phyloP scores from a whole-genome alignment of 371 early-diverging fungal genomes.

The Umbelopsis sp. region DNA sequence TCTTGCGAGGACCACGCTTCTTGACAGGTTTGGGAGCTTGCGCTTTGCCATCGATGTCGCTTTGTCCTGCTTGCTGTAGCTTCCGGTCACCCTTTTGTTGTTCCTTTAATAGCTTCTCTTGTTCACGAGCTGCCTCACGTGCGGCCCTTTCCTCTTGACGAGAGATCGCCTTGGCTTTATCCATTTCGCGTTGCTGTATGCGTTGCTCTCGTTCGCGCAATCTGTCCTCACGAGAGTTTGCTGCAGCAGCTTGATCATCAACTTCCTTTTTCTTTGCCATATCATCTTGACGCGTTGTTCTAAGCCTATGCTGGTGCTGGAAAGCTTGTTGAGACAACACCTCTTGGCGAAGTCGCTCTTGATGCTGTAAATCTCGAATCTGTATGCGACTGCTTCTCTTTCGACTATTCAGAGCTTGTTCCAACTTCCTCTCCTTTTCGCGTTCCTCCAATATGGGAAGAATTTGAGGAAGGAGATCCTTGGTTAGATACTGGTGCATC shows the following conservation, averaged over 20 bases:
- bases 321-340: slow-evolving; percentile 20
- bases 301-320: slow-evolving; percentile 21
- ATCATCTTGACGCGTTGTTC: slow-evolving; percentile 45
- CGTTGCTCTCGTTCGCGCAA: slow-evolving; percentile 55
- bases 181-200: slow-evolving; percentile 48
- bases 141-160: slow-evolving; percentile 23
- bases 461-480: slow-evolving; percentile 65
- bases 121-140: slow-evolving; percentile 15
- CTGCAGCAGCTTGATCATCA: slow-evolving; percentile 35
- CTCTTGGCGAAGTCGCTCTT: slow-evolving; percentile 47
- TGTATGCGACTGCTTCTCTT: slow-evolving; percentile 73
- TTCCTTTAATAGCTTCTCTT: background rate
- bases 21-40: slow-evolving; percentile 27
- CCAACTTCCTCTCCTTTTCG: slow-evolving; percentile 51
- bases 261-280: slow-evolving; percentile 38
- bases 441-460: slow-evolving; percentile 58
- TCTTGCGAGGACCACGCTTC: slow-evolving; percentile 31
- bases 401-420: slow-evolving; percentile 61
- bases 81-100: background rate
- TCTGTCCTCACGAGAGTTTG: slow-evolving; percentile 56
- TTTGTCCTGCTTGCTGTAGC: slow-evolving; percentile 20
- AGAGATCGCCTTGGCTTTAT: slow-evolving; percentile 29
- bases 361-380: slow-evolving; percentile 54
- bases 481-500: slow-evolving; percentile 53
- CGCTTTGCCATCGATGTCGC: background rate